Conservation (phyloP, 2,329 filamentous ascomycete genomes). For the Colletotrichum chrysophilum region DNA sequence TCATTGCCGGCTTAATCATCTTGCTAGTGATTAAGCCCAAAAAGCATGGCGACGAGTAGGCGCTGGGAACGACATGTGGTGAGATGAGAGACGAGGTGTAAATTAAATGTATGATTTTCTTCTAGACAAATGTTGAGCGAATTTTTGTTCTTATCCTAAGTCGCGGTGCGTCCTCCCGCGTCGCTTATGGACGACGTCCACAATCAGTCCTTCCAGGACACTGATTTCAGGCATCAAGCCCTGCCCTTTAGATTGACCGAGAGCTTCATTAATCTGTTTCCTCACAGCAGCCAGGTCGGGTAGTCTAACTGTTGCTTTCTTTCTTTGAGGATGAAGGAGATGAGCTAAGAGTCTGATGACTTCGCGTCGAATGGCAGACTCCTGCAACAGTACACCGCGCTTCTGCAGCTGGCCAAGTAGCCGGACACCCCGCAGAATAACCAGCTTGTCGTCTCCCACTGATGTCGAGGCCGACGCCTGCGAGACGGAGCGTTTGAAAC, state of each 20-base stretch:
- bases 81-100: constrained; percentile 18
- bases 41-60: constrained; percentile 36
- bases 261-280: not conserved
- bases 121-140: constrained; percentile 21
- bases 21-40: constrained; percentile 82
- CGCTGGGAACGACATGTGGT: not conserved
- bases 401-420: constrained; percentile 38
- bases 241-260: not conserved
- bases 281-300: not conserved
- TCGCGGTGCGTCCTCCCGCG: not conserved
- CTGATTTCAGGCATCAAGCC: not conserved
- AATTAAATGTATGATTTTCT: constrained; percentile 27
- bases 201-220: not conserved
- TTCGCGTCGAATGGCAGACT: not conserved
- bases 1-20: constrained; percentile 89
- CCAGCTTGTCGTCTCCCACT: constrained; percentile 27
- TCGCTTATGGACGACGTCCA: not conserved
- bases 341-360: constrained; percentile 8
- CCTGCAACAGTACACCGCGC: constrained; percentile 38
- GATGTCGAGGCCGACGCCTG: not conserved
- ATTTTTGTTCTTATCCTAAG: not conserved
- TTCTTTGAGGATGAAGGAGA: not conserved
- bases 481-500: constrained; percentile 44
- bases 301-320: not conserved
- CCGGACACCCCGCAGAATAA: constrained; percentile 40